Base-by-base conservation (phyloP, 176 grass and related monocot species). In the Thinopyrum elongatum region DNA sequence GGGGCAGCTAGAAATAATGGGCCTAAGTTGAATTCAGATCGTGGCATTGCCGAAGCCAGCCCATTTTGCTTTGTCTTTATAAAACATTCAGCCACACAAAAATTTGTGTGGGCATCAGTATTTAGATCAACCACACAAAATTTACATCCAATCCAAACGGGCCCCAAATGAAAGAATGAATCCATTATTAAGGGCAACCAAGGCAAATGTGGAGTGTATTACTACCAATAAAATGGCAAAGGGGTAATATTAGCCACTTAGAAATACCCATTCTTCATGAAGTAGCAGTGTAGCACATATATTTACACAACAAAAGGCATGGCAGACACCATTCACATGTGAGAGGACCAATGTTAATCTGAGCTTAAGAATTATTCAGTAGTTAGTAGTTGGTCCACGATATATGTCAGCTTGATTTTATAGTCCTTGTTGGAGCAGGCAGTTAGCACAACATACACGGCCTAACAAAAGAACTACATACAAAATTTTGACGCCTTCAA, bases 221-320 rank as follows among this genome's bases (percentile, higher is more conserved):
- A 53, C 8, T 36, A 38, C 67, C 19, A 70, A 38, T 4, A 70
- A 70, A 38, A 70, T 70, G n/a, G 22, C 21, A 59, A 65, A 66
- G 69, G 17, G 25, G 21, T 5, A 76, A 49, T 80, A 68, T 69
- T 49, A 31, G 29, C 10, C n/a, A 78, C 22, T 47, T n/a, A 44
- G 53, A 86, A 77, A 82, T 76, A 38, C 62, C 15, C 21, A 27
- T 46, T 76, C 35, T 42, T 30, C 33, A 57, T 38, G 70, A 10
- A 47, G 4, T 85, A 78, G 63, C 41, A 70, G 6, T 17, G 4
- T 81, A 78, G 63, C 31, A 70, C 13, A 22, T 15, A 51, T n/a
- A 71, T 77, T 44, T 57, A 82, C 53, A 82, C 38, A 86, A 55
- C n/a, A 82, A 19, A 77, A 90, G 63, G 64, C 39, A 86, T 63